A percentile compares a stretch with the other conserved stretches of the same genome.
Conservation (phyloP, 371 early-diverging fungal genomes). For the Choanephora cucurbitarum region DNA sequence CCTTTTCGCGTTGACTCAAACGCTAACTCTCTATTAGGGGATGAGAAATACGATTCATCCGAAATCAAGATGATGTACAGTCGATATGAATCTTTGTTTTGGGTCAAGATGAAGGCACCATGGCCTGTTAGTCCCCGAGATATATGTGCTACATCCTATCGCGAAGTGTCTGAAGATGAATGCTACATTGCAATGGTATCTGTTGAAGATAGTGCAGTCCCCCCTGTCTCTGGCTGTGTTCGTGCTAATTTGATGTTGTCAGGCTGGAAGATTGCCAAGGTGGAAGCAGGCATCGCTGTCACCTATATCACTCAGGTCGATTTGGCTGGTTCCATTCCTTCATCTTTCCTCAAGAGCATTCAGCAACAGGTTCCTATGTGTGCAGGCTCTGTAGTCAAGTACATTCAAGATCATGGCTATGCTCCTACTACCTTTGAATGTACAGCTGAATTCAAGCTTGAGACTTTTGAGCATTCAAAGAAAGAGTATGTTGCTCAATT, state of each 20-base stretch:
- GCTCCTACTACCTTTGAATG: constrained; percentile 25
- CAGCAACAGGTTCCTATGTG: constrained; percentile 50
- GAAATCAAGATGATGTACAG: constrained; percentile 43
- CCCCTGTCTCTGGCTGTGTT: constrained; percentile 32
- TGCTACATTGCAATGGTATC: constrained; percentile 38
- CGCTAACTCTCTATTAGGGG: constrained; percentile 37
- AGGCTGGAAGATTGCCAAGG: constrained; percentile 46
- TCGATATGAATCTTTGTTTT: constrained; percentile 37
- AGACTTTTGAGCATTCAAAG: constrained; percentile 39
- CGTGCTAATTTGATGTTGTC: constrained; percentile 45
- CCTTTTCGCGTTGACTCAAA: not conserved
- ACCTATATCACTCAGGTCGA: constrained; percentile 50
- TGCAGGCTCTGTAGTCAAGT: constrained; percentile 43
- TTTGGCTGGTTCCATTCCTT: constrained; percentile 47
- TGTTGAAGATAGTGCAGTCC: constrained; percentile 37
- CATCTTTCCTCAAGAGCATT: constrained; percentile 38
- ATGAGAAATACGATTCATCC: constrained; percentile 44
- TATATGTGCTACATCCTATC: constrained; percentile 23
- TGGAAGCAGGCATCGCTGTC: constrained; percentile 34
- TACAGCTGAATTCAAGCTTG: constrained; percentile 26
- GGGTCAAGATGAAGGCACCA: constrained; percentile 45
- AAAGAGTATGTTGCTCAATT: constrained; percentile 17
- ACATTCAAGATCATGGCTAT: constrained; percentile 36
- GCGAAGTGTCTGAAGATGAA: constrained; percentile 24
- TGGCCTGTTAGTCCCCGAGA: constrained; percentile 50